Conservation (phyloP, 371 early-diverging fungal genomes). For the Coemansia sp. region DNA sequence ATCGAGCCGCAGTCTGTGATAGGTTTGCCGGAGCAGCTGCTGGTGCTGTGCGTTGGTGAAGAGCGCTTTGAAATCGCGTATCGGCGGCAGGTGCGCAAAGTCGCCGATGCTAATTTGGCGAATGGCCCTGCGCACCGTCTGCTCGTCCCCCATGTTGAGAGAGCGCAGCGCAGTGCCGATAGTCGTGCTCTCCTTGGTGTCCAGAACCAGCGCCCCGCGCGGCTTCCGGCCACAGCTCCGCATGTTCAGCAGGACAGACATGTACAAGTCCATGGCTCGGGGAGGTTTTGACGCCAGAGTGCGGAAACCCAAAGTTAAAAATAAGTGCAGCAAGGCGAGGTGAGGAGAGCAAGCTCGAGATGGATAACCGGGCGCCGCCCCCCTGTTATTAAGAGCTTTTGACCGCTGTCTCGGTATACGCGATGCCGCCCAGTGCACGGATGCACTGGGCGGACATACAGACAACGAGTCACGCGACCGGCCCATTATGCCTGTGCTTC, state of each 20-base stretch:
- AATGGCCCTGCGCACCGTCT: slow-evolving; percentile 13
- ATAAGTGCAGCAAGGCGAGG: neutral
- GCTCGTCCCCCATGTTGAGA: slow-evolving; percentile 13
- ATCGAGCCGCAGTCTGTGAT: slow-evolving; percentile 9
- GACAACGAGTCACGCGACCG: no score
- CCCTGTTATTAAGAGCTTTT: no score
- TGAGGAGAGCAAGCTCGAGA: neutral
- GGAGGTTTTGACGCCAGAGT: neutral
- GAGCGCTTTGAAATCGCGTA: slow-evolving; percentile 20
- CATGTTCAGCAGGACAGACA: slow-evolving; percentile 27
- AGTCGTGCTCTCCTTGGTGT: neutral
- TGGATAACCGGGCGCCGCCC: no score
- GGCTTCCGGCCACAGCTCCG: neutral
- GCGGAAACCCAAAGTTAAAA: neutral
- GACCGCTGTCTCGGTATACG: no score
- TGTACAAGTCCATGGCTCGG: slow-evolving; percentile 26
- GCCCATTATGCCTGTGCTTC: no score
- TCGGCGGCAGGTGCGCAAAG: slow-evolving; percentile 33
- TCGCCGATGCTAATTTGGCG: slow-evolving; percentile 25
- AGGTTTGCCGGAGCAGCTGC: slow-evolving; percentile 9
- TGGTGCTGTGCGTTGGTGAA: slow-evolving; percentile 12
- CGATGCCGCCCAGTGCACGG: no score
- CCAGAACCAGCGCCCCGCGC: slow-evolving; percentile 10
- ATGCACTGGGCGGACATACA: no score
- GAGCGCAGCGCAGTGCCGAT: neutral